Base-by-base conservation (phyloP, 371 early-diverging fungal species). In the Saksenaea oblongispora region DNA sequence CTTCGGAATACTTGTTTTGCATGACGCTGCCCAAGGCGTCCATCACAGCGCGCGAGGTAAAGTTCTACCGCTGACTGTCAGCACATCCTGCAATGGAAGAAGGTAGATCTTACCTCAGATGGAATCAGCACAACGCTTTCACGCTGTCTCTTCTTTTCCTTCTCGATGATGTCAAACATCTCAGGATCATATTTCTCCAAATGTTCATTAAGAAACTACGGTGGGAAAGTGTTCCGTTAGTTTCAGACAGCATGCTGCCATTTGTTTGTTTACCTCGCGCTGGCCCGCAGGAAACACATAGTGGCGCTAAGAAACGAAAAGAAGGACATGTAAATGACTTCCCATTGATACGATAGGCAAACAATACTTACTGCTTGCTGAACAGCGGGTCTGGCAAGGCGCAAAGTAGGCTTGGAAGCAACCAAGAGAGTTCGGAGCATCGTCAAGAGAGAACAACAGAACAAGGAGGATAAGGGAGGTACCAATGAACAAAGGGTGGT, bases 1-100 rank as follows among this genome's bases (percentile, higher is more conserved):
- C 99, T 84, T 99, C 99, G 11, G 98, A 97, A 84, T 99, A 99
- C 83, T 99, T 99, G 92, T 99, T 99, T 78, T 97, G 98, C 90
- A 99, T 95, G 34, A 96, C 89, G 14, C 99, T 98, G 53, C 98
- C 98, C 57, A 96, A 87, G 27, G 97, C 97, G 56, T 95, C 92
- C 95, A 98, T 95, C 39, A 99, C 99, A 7, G 97, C 89, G 62
- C 91, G 89, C 37, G 96, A 95, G 11, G 99, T 99, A 70, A 95
- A 99, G 90, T 99, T 99, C 93, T 98, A 83, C 36, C 56, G 7
- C 34, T n/a, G 53, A 22, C 3, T 18, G 34, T 18, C 60, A 54
- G 27, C 51, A 31, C 56, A 7, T 15, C 1, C 11, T 17, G 7
- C 47, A 5, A 18, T 26, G 18, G 15, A 34, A 4, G 15, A 5